Percentiles rank a stretch among this genome's conserved stretches.
These are phyloP conservation scores for Carallia pectinifolia DNA, from an alignment of 345 rosid genomes.

Conservation along the genomic window DNA sequence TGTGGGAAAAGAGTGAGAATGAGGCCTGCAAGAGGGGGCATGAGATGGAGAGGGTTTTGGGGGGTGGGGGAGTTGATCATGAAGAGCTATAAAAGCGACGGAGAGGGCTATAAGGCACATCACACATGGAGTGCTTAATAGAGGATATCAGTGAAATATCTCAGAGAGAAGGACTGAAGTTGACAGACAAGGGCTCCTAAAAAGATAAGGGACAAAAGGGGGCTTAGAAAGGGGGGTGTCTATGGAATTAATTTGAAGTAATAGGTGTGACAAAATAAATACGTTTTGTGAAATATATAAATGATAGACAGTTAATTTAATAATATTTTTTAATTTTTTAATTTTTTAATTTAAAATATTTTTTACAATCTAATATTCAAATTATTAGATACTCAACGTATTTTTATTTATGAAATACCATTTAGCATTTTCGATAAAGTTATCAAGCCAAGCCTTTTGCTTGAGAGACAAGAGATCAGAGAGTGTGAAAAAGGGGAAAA, in stretches of 20 bases:
- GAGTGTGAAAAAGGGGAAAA: background rate
- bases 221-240: slow-evolving; percentile 53
- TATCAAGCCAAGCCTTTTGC: background rate
- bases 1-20: slow-evolving; percentile 12
- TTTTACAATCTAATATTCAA: too few relatives aligned
- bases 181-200: slow-evolving; percentile 57
- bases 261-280: too few relatives aligned
- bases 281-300: too few relatives aligned
- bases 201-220: slow-evolving; percentile 77
- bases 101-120: slow-evolving; percentile 3
- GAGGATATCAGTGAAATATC: slow-evolving; percentile 60
- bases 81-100: slow-evolving; percentile 10
- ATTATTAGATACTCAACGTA: too few relatives aligned
- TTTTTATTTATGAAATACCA: slow-evolving; percentile 24
- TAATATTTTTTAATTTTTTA: too few relatives aligned
- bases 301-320: too few relatives aligned
- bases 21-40: slow-evolving; percentile 2
- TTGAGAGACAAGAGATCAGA: background rate
- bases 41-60: slow-evolving; percentile 15
- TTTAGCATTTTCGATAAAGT: background rate
- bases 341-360: too few relatives aligned
- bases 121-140: slow-evolving; percentile 27
- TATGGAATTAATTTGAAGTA: slow-evolving; percentile 46
- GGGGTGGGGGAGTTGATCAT: background rate
- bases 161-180: slow-evolving; percentile 74